Evolutionary conservation across 1,139 yeast species (phyloP), one percentile per base, ranked within the genome.

Genomic region (Taiozyma sp.): DNA sequence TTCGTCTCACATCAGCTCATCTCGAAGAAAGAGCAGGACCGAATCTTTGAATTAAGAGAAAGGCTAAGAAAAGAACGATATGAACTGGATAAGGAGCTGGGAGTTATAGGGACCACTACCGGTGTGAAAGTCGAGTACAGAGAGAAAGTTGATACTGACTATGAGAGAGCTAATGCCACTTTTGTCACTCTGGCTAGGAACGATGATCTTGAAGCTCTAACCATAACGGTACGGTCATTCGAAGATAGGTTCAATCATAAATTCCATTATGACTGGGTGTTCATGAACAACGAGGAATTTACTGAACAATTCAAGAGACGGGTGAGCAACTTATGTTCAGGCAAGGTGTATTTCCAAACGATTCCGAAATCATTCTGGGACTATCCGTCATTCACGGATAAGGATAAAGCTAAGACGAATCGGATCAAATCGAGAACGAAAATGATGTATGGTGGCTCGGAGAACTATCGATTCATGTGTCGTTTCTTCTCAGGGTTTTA

Each of bases 401-500:
- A 70, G 60, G 73, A 73, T 1, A 75, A 75, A 64, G 90, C 89
- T 1, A 75, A 74, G 45, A 49, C 53, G 55, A 47, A 54, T 51
- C 32, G 59, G 52, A 49, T 57, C 41, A 66, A 70, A 48, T 66
- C 73, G 9, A 71, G 87, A 54, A 65, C 72, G 47, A 68, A 72
- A 48, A 74, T 83, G 81, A 71, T 75, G 47, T 86, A 85, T 66
- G 91, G 84, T 8, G 84, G 74, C 40, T 70, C 77, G 19, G 87
- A 79, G 62, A 75, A 83, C 46, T 87, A 87, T 63, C 75, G 92
- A 59, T 90, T 84, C 67, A 86, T 86, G 92, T 86, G 92, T 63
- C 74, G 92, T 50, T 86, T 79, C 65, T 84, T 83, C 65, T 74
- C 83, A 13, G 90, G 90, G 1, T 83, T 83, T 62, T 83, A 83